Base-by-base conservation (phyloP, 2,329 filamentous ascomycete genomes). In the Diaporthe amygdali region DNA sequence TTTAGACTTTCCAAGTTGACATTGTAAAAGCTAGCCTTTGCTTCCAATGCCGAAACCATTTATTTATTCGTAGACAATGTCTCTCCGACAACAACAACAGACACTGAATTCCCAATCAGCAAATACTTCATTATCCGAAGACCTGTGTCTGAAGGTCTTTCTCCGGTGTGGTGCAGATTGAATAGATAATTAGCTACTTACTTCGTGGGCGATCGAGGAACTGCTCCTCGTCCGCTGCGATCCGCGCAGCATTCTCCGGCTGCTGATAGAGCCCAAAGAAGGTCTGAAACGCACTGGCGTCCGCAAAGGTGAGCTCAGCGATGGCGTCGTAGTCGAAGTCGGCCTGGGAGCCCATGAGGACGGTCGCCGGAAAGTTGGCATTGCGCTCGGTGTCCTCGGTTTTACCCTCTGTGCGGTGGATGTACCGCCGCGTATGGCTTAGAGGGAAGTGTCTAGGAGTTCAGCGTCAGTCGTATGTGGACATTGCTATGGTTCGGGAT, bases 251-350 rank as follows among this genome's bases (percentile, higher is more conserved):
- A 25, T 74, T 76, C 25, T 77, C 76, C 3, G 74, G 74, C 67
- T 75, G 66, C 44, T 74, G 70, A 2, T 41, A 66, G 12, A 72
- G 39, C 20, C 67, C 66, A 27, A 74, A 73, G 49, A 76, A 77
- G 1, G 73, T 66, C 54, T 77, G 72, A 47, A 78, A 77, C 0
- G 74, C 73, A n/a, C 49, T 49, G 14, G 54, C 71, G 27, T 77
- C 74, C 37, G 27, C 44, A 9, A 70, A 77, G 8, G 54, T 74
- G 6, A 77, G 54, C 30, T 76, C 72, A 1, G 75, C 76, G 3
- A 77, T 59, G 5, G 75, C 75, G 10, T 77, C 75, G 15, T 71
- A 75, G 20, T 73, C 72, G 8, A 76, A 71, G 22, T 72, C 72
- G 17, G 54, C 66, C 41, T 75, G 75, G 17, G 70, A 61, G 20